Percentiles rank a stretch among this genome's conserved stretches.
Conservation (phyloP, 116 monocot genomes). For the Iris pallida region DNA sequence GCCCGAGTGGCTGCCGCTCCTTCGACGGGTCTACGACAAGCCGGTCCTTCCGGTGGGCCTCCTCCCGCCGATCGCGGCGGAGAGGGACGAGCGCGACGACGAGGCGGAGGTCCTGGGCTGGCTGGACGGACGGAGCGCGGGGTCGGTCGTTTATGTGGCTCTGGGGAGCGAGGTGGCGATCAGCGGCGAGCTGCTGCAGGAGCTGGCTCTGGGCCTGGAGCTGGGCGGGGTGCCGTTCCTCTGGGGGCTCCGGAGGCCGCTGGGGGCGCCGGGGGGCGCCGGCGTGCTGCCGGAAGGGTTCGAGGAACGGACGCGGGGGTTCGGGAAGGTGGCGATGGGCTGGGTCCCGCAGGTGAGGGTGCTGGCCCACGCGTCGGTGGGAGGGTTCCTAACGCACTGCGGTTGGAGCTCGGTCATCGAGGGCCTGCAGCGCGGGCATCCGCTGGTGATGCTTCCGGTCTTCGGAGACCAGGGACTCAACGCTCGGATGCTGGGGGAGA, state of each 20-base stretch:
- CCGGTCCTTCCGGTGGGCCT: constrained; percentile 27
- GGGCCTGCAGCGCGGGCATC: constrained; percentile 12
- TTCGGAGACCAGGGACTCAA: constrained; percentile 33
- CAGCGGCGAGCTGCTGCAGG: constrained; percentile 20
- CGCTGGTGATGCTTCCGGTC: constrained; percentile 24
- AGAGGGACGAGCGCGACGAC: neutral
- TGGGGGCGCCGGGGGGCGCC: neutral
- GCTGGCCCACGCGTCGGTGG: constrained; percentile 27
- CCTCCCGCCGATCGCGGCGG: constrained; percentile 9
- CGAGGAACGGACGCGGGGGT: neutral
- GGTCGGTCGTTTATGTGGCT: constrained; percentile 38
- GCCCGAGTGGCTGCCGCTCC: constrained; percentile 8
- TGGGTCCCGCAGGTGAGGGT: constrained; percentile 27
- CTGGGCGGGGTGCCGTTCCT: constrained; percentile 30
- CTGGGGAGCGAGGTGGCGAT: constrained; percentile 45
- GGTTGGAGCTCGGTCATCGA: constrained; percentile 47
- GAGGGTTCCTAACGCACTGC: constrained; percentile 36
- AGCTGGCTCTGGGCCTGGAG: constrained; percentile 46
- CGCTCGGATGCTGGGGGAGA: constrained; percentile 18
- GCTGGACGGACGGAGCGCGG: constrained; percentile 21
- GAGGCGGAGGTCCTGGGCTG: constrained; percentile 11
- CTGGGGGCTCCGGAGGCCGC: constrained; percentile 37
- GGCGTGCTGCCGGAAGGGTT: constrained; percentile 3
- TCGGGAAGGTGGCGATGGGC: neutral
- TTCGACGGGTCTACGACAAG: constrained; percentile 14